phyloP scores from a whole-genome alignment of 352 stramenopile species.

The Globisporangium orthogonon region DNA sequence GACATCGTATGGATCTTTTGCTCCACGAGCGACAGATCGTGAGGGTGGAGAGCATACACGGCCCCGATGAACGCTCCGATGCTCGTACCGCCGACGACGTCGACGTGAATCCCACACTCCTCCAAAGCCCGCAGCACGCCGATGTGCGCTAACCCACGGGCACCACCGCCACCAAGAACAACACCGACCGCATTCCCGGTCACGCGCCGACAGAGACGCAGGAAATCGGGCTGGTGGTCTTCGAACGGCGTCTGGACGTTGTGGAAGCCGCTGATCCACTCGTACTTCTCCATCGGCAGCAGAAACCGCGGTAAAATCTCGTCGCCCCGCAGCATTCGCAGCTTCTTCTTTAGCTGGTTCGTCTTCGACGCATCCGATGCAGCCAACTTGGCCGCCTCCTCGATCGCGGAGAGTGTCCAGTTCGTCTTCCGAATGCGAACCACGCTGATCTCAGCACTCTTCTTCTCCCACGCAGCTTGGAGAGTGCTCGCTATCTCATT shows the following conservation, averaged over 20 bases:
- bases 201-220: slow-evolving; percentile 86
- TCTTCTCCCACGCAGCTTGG: slow-evolving; percentile 57
- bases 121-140: slow-evolving; percentile 90
- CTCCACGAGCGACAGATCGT: slow-evolving; percentile 56
- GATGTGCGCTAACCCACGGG: slow-evolving; percentile 91
- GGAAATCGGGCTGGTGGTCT: slow-evolving; percentile 66
- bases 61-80: slow-evolving; percentile 85
- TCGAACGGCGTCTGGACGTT: slow-evolving; percentile 80
- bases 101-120: slow-evolving; percentile 89
- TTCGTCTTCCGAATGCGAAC: slow-evolving; percentile 71
- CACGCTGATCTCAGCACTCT: slow-evolving; percentile 70
- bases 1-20: slow-evolving; percentile 53
- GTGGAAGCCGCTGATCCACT: slow-evolving; percentile 84
- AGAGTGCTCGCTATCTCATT: slow-evolving; percentile 70
- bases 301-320: slow-evolving; percentile 63
- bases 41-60: slow-evolving; percentile 71
- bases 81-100: slow-evolving; percentile 92
- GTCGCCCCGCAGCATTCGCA: slow-evolving; percentile 50
- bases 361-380: slow-evolving; percentile 43
- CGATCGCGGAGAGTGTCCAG: slow-evolving; percentile 59
- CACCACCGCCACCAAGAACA: slow-evolving; percentile 91
- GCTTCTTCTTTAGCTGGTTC: slow-evolving; percentile 46
- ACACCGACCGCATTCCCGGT: slow-evolving; percentile 91
- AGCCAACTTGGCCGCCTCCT: slow-evolving; percentile 34
- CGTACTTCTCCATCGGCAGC: slow-evolving; percentile 77